A percentile compares a stretch with the other conserved stretches of the same genome.
Conservation (phyloP, 331 rosid species). For the Rosa hybrid region DNA sequence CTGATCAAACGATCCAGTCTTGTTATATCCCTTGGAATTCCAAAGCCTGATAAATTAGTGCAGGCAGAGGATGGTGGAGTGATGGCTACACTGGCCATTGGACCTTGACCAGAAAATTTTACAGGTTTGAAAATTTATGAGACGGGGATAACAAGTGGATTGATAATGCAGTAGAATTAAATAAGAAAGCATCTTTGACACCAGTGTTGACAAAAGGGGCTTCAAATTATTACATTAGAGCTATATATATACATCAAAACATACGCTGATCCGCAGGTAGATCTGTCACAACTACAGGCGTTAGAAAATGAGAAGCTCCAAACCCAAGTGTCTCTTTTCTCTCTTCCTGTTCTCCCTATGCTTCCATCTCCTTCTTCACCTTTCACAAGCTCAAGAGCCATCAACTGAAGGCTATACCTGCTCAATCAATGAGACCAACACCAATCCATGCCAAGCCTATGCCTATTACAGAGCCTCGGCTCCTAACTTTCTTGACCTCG, state of each 20-base stretch:
- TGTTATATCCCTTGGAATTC: neutral
- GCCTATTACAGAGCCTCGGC: slow-evolving; percentile 57
- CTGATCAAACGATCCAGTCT: neutral
- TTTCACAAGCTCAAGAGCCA: slow-evolving; percentile 45
- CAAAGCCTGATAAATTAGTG: neutral
- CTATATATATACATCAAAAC: neutral
- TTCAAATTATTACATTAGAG: neutral
- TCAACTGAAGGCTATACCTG: slow-evolving; percentile 61
- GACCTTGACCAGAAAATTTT: neutral
- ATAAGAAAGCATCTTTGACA: slow-evolving; percentile 1
- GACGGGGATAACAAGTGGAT: neutral
- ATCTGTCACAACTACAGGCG: neutral
- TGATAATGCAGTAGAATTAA: neutral
- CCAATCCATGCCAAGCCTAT: slow-evolving; percentile 60
- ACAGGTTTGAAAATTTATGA: too few relatives aligned
- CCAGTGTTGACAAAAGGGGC: neutral
- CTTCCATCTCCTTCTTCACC: slow-evolving; percentile 19
- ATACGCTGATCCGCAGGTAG: neutral
- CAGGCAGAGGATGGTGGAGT: neutral
- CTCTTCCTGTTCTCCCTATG: slow-evolving; percentile 18
- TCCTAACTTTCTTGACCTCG: slow-evolving; percentile 70
- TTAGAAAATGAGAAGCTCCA: slow-evolving; percentile 16
- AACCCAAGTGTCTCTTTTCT: slow-evolving; percentile 2
- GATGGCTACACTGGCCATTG: neutral
- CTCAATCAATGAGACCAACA: slow-evolving; percentile 34